These are phyloP conservation scores for Penicillium sp. DNA, from an alignment of 2,329 filamentous ascomycete species.

Conservation along the genomic window DNA sequence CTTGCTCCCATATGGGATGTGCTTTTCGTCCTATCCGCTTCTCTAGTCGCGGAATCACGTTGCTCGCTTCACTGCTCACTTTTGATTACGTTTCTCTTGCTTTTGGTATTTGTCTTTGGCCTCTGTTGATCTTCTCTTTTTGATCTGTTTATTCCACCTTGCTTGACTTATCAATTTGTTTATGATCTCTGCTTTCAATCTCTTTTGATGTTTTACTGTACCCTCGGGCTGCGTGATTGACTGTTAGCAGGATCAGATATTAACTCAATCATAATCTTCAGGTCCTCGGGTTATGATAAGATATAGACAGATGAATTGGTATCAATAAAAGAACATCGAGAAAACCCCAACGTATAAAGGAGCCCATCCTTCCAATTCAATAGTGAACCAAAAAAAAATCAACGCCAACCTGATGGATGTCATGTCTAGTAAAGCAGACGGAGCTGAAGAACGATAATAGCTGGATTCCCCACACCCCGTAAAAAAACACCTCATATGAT, in stretches of 20 bases:
- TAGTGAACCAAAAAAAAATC: neutral
- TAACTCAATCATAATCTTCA: neutral
- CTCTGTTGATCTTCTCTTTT: neutral
- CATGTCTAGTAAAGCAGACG: neutral
- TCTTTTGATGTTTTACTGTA: neutral
- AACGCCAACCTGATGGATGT: neutral
- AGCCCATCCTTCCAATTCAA: neutral
- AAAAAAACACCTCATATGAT: constrained; percentile 17
- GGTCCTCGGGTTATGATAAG: neutral
- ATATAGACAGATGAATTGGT: neutral
- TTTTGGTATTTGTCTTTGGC: neutral
- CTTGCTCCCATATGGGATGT: neutral
- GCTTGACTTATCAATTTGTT: neutral
- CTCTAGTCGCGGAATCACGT: neutral
- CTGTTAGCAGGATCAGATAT: neutral
- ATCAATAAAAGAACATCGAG: neutral
- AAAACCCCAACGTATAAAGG: too few species aligned
- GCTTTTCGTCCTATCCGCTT: neutral
- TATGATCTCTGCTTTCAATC: neutral
- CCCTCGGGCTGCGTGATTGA: neutral
- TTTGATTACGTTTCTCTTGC: neutral
- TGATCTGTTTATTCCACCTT: neutral
- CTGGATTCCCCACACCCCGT: constrained; percentile 11
- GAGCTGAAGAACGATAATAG: constrained; percentile 5
- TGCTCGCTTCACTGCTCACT: too few species aligned